Evolutionary conservation across 2,329 filamentous ascomycete genomes (phyloP).

Genomic region (Lasiodiplodia citricola): DNA sequence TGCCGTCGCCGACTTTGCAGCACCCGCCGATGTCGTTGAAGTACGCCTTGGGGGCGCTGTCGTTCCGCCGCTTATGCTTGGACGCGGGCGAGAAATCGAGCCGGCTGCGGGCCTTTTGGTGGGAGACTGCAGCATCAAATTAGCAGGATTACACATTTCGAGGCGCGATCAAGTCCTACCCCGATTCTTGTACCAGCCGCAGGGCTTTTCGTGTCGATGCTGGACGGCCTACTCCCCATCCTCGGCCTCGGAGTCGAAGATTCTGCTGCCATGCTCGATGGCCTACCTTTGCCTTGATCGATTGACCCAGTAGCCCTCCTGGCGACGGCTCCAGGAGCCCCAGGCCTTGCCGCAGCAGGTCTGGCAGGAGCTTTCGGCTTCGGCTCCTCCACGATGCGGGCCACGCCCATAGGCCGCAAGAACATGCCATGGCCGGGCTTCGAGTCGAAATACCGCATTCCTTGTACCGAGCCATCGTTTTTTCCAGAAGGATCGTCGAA

Average conservation of each 20-base stretch:
- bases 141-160: background rate
- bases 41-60: constrained; percentile 20
- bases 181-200: constrained; percentile 18
- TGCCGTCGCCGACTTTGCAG: constrained; percentile 12
- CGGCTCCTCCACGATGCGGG: constrained; percentile 53
- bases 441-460: constrained; percentile 88
- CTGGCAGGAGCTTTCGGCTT: constrained; percentile 40
- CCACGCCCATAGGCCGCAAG: constrained; percentile 73
- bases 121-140: constrained; percentile 18
- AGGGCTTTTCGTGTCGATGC: constrained; percentile 36
- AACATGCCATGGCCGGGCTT: constrained; percentile 78
- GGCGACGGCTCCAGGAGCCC: constrained; percentile 22
- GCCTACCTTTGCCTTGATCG: constrained; percentile 22
- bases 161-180: background rate
- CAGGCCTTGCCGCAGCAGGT: constrained; percentile 6
- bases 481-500: constrained; percentile 82
- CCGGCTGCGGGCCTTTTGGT: constrained; percentile 27
- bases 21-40: constrained; percentile 23
- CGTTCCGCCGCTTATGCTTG: constrained; percentile 20
- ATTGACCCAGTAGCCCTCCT: constrained; percentile 36
- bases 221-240: constrained; percentile 21
- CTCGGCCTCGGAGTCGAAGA: constrained; percentile 31
- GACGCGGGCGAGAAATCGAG: constrained; percentile 27
- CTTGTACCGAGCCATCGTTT: constrained; percentile 91
- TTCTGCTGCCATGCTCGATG: constrained; percentile 19